These are phyloP conservation scores for Epichloe aotearoae DNA, from an alignment of 2,329 filamentous ascomycete genomes.

Conservation along the genomic window DNA sequence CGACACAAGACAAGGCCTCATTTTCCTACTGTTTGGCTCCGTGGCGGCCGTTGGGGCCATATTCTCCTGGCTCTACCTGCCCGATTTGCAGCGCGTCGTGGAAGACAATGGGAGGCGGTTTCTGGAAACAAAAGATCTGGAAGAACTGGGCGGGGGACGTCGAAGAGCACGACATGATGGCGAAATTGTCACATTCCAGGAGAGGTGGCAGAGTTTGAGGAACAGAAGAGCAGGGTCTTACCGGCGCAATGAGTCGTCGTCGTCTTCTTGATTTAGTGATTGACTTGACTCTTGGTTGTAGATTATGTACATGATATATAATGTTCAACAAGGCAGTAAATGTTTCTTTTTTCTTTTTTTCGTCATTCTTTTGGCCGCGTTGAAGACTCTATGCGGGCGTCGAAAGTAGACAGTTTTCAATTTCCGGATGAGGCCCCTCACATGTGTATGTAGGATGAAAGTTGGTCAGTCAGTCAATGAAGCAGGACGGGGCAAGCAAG, in stretches of 20 bases:
- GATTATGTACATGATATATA: background rate
- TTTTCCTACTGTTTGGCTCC: conserved; percentile 37
- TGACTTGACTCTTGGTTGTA: too few relatives aligned
- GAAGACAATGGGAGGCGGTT: conserved; percentile 22
- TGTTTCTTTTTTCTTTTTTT: too few relatives aligned
- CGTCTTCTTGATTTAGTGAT: background rate
- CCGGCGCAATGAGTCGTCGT: background rate
- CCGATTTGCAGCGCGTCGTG: conserved; percentile 29
- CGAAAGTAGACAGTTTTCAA: too few relatives aligned
- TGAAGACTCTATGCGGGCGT: too few relatives aligned
- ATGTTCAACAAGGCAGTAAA: too few relatives aligned
- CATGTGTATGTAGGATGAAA: background rate
- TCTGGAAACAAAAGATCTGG: conserved; percentile 33
- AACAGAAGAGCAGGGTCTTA: conserved; percentile 15
- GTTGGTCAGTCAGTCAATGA: background rate
- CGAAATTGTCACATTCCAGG: conserved; percentile 29
- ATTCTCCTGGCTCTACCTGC: conserved; percentile 39
- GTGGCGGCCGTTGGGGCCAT: conserved; percentile 35
- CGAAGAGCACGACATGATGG: conserved; percentile 30
- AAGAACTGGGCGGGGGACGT: conserved; percentile 38
- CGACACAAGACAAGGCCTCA: conserved; percentile 31
- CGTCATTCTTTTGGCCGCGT: too few relatives aligned
- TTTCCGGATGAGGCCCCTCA: too few relatives aligned
- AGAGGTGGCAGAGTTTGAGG: conserved; percentile 28
- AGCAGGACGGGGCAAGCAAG: background rate